phyloP scores from a whole-genome alignment of 352 stramenopile genomes.

The Pilasporangium apinafurcum region DNA sequence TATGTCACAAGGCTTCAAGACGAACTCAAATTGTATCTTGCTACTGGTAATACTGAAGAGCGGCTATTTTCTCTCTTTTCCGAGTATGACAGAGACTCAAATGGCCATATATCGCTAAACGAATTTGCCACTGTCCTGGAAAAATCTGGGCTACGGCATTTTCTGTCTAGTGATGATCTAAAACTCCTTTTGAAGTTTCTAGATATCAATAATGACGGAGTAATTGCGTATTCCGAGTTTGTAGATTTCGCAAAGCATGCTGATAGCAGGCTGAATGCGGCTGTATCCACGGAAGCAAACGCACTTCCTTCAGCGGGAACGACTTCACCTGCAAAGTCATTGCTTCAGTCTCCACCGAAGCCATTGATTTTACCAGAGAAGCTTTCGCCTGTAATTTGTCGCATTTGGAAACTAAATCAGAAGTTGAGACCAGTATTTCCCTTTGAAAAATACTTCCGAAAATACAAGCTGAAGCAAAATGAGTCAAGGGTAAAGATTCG shows the following conservation, averaged over 20 bases:
- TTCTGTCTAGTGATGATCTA: conserved; percentile 57
- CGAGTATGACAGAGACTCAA: conserved; percentile 46
- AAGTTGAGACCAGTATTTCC: conserved; percentile 43
- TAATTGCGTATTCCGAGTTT: conserved; percentile 62
- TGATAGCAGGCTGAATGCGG: conserved; percentile 24
- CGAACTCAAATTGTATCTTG: conserved; percentile 47
- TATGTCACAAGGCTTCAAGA: conserved; percentile 54
- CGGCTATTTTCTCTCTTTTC: conserved; percentile 41
- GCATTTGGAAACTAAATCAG: conserved; percentile 40
- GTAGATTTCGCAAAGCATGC: conserved; percentile 51
- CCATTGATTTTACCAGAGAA: conserved; percentile 1
- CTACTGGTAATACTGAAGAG: conserved; percentile 37
- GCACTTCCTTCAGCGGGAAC: conserved; percentile 9
- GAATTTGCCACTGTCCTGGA: conserved; percentile 71
- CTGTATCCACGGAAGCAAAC: not conserved
- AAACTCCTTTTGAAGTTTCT: conserved; percentile 61
- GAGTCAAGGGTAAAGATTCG: conserved; percentile 40
- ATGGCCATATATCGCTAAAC: conserved; percentile 42
- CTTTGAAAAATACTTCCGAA: conserved; percentile 74
- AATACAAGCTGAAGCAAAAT: conserved; percentile 35
- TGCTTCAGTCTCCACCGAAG: conserved; percentile 7
- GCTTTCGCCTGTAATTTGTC: conserved; percentile 15
- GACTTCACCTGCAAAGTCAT: not conserved
- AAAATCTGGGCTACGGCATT: conserved; percentile 48
- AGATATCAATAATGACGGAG: conserved; percentile 52